Conservation (phyloP, 2,329 filamentous ascomycete species). For the Nemania serpens region DNA sequence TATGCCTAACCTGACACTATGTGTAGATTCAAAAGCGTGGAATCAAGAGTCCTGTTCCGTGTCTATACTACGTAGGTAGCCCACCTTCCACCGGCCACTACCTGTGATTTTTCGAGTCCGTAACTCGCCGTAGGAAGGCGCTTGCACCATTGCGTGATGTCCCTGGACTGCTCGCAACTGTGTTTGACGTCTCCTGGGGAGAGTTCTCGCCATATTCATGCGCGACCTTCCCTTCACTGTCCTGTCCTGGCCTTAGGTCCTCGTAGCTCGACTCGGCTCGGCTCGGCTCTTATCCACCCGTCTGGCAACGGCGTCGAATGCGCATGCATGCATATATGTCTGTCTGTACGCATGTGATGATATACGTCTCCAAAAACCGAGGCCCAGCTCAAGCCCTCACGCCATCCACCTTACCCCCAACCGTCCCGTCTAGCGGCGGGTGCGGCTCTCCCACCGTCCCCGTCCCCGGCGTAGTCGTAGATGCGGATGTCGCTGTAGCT, state of each 20-base stretch:
- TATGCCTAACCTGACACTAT: slow-evolving; percentile 8
- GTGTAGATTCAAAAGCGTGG: slow-evolving; percentile 15
- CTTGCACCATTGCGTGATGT: not conserved
- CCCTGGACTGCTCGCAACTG: too few species aligned
- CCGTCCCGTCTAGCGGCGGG: slow-evolving; percentile 51
- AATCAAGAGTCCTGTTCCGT: slow-evolving; percentile 8
- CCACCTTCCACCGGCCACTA: not conserved
- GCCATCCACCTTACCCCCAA: slow-evolving; percentile 49
- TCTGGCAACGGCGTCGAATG: too few species aligned
- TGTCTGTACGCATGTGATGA: too few species aligned
- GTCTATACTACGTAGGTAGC: not conserved
- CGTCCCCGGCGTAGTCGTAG: not conserved
- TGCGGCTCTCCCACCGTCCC: slow-evolving; percentile 1
- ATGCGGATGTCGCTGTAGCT: slow-evolving; percentile 14
- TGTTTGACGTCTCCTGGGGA: not conserved
- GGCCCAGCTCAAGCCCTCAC: slow-evolving; percentile 38
- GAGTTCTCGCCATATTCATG: not conserved
- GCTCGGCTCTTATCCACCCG: not conserved
- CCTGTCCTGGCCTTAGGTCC: not conserved
- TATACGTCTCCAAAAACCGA: not conserved
- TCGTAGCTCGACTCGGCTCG: not conserved
- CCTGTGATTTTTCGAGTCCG: slow-evolving; percentile 4
- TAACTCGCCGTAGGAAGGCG: not conserved
- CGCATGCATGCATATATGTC: not conserved
- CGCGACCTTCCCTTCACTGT: not conserved